Evolutionary conservation across 768 basidiomycete species (phyloP), one percentile per base, ranked within the genome.

Genomic region (Pilatotrama ljubarskyi): DNA sequence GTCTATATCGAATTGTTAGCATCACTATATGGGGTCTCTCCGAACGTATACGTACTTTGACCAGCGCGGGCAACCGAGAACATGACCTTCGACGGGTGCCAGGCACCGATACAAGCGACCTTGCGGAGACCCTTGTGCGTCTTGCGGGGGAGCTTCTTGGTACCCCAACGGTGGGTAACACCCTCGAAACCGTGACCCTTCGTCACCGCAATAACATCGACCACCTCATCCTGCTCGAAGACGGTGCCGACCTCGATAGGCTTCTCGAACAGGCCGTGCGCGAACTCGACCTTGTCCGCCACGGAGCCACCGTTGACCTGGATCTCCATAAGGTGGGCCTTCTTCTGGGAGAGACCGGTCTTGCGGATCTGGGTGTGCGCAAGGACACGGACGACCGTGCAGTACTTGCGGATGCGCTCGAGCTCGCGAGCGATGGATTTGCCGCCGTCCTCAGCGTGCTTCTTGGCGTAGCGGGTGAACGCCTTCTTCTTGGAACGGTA

Each of bases 401-500:
- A 98, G 84, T 99, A 98, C 79, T 98, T 98, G 82, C 94, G 92
- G 74, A 99, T 98, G 69, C 97, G 93, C 82, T 98, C 96, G 70
- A 99, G 89, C 77, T 99, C 97, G 73, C 95, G 93, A 63, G 87
- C 82, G 69, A 93, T 85, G 54, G 92, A 91, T 78, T 94, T 93
- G 74, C 93, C 94, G 67, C 85, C 84, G 72, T 95, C 91, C 76
- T 98, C 96, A 59, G 95, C 91, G 76, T 96, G 90, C 82, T 96
- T 98, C 88, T 97, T 97, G 75, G 97, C 95, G 78, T 99, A 99
- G 74, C 94, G 93, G 72, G 97, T 99, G 87, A 98, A 99, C 40
- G 97, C 97, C 88, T 99, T 99, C 87, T 98, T 98, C 91, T 99
- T 99, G 50, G 94, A 96, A 69, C 93, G 89, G 84, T 98, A 98